Conservation (phyloP, 2,329 filamentous ascomycete species). For the Scedosporium aurantiacum region DNA sequence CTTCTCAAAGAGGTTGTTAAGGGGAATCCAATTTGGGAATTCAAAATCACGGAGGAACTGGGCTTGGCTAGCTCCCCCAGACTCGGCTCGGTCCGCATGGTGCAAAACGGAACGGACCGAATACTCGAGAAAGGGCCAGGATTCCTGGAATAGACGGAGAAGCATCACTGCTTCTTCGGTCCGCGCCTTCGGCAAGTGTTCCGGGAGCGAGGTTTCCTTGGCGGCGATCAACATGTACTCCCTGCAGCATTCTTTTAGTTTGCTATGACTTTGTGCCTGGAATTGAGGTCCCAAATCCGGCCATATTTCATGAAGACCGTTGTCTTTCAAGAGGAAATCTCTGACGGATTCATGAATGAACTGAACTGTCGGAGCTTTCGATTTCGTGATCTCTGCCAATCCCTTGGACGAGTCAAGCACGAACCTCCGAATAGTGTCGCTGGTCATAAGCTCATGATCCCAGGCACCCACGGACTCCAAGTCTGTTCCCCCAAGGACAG, state of each 20-base stretch:
- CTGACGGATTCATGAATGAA: slow-evolving; percentile 28
- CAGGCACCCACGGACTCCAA: neutral
- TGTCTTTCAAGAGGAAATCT: slow-evolving; percentile 31
- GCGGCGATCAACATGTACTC: neutral
- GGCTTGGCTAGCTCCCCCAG: too few species aligned
- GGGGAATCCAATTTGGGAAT: too few species aligned
- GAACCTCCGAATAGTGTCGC: neutral
- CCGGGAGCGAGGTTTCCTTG: neutral
- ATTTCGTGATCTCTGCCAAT: neutral
- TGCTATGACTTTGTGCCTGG: neutral
- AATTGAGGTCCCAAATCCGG: neutral
- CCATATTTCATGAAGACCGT: slow-evolving; percentile 14
- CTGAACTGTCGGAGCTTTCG: neutral
- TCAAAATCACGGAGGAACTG: too few species aligned
- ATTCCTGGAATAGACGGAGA: too few species aligned
- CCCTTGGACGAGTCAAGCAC: neutral
- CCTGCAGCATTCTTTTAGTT: neutral
- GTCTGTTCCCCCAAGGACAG: slow-evolving; percentile 19
- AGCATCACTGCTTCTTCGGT: neutral
- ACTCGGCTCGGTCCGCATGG: too few species aligned
- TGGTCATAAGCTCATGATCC: neutral
- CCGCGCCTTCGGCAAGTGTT: neutral
- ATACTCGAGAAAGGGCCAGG: too few species aligned
- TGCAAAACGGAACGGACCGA: too few species aligned
- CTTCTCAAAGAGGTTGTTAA: too few species aligned